Base-by-base conservation (phyloP, 1,284 basidiomycete species). In the Apiotrichum mycotoxinovorans region DNA sequence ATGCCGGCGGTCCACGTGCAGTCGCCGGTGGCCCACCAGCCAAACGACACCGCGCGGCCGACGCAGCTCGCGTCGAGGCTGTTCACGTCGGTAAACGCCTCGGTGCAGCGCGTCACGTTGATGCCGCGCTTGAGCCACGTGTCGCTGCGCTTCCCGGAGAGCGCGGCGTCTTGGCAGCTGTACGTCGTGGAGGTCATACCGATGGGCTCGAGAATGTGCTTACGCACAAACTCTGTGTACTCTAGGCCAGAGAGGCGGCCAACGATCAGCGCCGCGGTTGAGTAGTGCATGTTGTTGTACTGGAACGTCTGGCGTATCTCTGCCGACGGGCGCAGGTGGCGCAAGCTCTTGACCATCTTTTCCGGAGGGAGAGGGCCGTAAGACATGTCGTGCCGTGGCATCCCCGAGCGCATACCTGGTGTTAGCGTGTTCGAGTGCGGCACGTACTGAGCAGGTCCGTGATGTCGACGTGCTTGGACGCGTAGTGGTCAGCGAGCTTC, bases 401-500 rank as follows among this genome's bases (percentile, higher is more conserved):
- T 26, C 8, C 71, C 71, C 4, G 66, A 61, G 26, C 67, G 57
- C 63, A 71, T 70, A 14, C 61, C 62, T 17, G 18, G 41, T 2
- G 59, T 35, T 12, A 44, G 18, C 22, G 12, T 5, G 30, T 5
- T 30, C 5, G 12, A 12, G 30, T 30, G 30, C 30, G 12, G 30
- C 7, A 30, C 70, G 57, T 58, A 70, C 70, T 53, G 11, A 79
- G 59, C 0, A 78, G 64, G 56, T 82, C 80, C 2, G 70, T 60
- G 11, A 81, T 20, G 46, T 73, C 76, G 0, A 72, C 66, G 57
- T 77, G 75, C 25, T 70, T 64, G n/a, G 55, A 68, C 1, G 76
- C 74, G 66, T 74, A 76, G 22, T 63, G 46, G 49, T 81, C 80
- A 47, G 58, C 54, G 4, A 79, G 64, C 33, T 67, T 57, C 79